phyloP scores from a whole-genome alignment of 2,329 filamentous ascomycete genomes.

The Ophiostoma australiae region DNA sequence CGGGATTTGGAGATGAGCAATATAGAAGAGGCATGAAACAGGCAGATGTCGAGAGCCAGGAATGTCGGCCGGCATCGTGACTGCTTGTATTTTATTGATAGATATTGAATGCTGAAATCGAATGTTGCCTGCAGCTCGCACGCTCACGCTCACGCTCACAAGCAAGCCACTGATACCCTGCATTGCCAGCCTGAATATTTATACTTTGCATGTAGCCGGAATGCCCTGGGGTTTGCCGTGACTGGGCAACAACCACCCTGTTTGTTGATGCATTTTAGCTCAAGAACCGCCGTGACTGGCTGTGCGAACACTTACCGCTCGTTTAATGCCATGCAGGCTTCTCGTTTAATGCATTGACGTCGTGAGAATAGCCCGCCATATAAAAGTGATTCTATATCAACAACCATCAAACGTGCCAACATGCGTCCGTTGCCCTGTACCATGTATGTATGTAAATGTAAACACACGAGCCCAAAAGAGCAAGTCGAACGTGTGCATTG shows the following conservation, averaged over 20 bases:
- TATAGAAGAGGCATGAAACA: background rate
- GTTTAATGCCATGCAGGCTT: background rate
- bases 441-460: background rate
- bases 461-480: background rate
- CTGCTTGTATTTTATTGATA: background rate
- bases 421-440: background rate
- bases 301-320: background rate
- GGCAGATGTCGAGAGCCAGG: background rate
- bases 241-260: background rate
- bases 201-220: background rate
- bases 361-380: background rate
- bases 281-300: background rate
- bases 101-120: background rate
- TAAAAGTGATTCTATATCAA: background rate
- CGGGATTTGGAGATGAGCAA: background rate
- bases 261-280: background rate
- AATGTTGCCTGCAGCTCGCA: background rate
- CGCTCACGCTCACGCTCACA: too few species aligned
- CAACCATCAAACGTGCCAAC: background rate
- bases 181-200: background rate
- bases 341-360: background rate
- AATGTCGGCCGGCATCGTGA: background rate
- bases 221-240: background rate
- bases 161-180: background rate
- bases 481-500: background rate